phyloP scores from a whole-genome alignment of 1,139 yeast species.

The Pichia sp. region DNA sequence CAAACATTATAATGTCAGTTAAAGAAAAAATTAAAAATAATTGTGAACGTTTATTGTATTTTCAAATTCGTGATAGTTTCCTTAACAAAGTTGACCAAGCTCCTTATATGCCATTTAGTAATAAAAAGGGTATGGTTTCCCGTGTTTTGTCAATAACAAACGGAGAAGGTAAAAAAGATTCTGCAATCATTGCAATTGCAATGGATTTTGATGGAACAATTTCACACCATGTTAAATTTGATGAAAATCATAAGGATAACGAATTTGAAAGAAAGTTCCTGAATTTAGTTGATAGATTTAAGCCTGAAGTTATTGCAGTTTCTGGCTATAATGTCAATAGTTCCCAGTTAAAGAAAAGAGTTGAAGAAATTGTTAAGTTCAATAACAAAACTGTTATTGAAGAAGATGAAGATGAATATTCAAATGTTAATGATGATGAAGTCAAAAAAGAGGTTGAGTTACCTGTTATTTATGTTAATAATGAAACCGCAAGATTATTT shows the following conservation, averaged over 20 bases:
- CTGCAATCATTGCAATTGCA: slow-evolving; percentile 80
- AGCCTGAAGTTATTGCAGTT: slow-evolving; percentile 85
- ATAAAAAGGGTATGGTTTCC: slow-evolving; percentile 75
- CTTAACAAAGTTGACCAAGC: slow-evolving; percentile 80
- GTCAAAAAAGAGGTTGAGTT: slow-evolving; percentile 35
- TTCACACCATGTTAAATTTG: slow-evolving; percentile 71
- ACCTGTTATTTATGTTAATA: slow-evolving; percentile 67
- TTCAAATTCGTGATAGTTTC: slow-evolving; percentile 64
- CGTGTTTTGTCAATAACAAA: slow-evolving; percentile 75
- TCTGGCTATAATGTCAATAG: slow-evolving; percentile 82
- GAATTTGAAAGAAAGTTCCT: slow-evolving; percentile 56
- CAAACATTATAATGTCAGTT: slow-evolving; percentile 65
- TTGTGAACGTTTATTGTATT: slow-evolving; percentile 66
- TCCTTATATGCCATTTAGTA: slow-evolving; percentile 78
- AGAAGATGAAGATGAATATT: slow-evolving; percentile 29
- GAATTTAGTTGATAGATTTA: slow-evolving; percentile 44
- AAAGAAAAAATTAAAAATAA: slow-evolving; percentile 77
- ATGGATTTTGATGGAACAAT: slow-evolving; percentile 78
- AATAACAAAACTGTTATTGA: slow-evolving; percentile 46
- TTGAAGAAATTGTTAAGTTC: slow-evolving; percentile 51
- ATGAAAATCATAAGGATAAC: slow-evolving; percentile 45
- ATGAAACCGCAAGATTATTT: slow-evolving; percentile 86
- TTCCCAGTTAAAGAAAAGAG: slow-evolving; percentile 51
- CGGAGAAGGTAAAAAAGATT: slow-evolving; percentile 79
- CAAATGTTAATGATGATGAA: slow-evolving; percentile 17